Base-by-base conservation (phyloP, 1,284 basidiomycete species). In the Ustilago loliicola region DNA sequence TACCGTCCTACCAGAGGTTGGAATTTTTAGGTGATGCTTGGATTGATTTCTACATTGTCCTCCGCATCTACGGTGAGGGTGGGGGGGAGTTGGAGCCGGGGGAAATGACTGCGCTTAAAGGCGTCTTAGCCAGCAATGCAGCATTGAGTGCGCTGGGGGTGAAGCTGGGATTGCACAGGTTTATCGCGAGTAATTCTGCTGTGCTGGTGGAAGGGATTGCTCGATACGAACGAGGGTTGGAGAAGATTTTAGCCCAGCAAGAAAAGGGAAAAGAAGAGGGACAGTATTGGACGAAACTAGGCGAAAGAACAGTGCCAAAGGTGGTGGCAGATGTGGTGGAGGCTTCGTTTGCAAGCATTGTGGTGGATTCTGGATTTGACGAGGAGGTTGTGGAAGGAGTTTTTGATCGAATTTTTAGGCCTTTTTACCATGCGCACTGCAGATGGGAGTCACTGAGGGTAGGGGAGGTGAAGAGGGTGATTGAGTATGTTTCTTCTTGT, bases 21-120 rank as follows among this genome's bases (percentile, higher is more conserved):
- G 82, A 82, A 56, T 83, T 82, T 50, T 53, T 83, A 1, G 82
- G 82, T 1, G 82, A 83, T 64, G 73, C 80, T 2, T 68, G 78
- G 52, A 30, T 83, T 6, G 82, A 83, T 21, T 76, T 65, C 23
- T 58, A 54, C 42, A 72, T 80, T 23, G 78, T 80, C 1, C n/a
- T 2, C 0, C 32, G 51, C 2, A 53, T 80, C 4, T 17, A 5
- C 73, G 77, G 29, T 42, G 58, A 2, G n/a, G 42, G 42, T 1
- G 42, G n/a, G n/a, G 42, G 42, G 42, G 7, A 50, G 0, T 52
- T 78, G 3, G 38, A 72, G 3, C 71, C 77, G 54, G 80, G 76
- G 19, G 73, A 72, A n/a, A 34, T 77, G 50, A 79, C 70, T 21
- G 66, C 57, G 21, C 51, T 77, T 8, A 81, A 82, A 56, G 57